Evolutionary conservation across 176 grass and related monocot genomes (phyloP).

Genomic region (Chloris gayana): DNA sequence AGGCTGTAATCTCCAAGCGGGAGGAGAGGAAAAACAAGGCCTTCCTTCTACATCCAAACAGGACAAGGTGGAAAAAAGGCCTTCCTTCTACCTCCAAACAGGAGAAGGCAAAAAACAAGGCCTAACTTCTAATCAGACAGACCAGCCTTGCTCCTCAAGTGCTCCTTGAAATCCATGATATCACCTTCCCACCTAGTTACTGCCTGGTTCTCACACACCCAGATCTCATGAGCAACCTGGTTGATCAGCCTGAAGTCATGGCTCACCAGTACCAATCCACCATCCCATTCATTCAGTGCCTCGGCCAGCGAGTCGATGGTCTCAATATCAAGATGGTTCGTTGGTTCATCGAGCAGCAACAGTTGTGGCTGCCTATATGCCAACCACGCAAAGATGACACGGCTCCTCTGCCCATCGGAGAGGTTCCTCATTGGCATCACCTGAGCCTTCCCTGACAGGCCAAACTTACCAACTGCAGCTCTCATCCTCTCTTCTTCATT

Average conservation of each 20-base stretch:
- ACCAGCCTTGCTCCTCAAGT: conserved; percentile 76
- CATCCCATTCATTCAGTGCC: conserved; percentile 87
- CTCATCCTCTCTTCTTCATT: conserved; percentile 88
- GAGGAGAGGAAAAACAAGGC: not conserved
- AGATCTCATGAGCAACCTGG: conserved; percentile 89
- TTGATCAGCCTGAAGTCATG: conserved; percentile 92
- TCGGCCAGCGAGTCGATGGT: conserved; percentile 91
- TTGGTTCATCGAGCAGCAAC: conserved; percentile 80
- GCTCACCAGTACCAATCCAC: conserved; percentile 84
- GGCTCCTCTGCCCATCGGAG: conserved; percentile 76
- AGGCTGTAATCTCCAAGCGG: not conserved
- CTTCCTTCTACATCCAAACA: not conserved
- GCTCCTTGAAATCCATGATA: conserved; percentile 89
- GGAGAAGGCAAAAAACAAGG: not conserved
- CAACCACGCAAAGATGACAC: conserved; percentile 82
- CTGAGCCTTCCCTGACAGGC: conserved; percentile 77
- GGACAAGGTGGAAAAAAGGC: not conserved
- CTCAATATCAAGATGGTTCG: conserved; percentile 88
- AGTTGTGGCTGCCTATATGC: conserved; percentile 73
- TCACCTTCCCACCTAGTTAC: conserved; percentile 81
- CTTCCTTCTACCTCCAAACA: not conserved
- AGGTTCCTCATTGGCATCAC: conserved; percentile 95
- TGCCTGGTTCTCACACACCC: conserved; percentile 88
- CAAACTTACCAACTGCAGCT: conserved; percentile 69
- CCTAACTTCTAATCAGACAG: conserved; percentile 21